Conservation (phyloP, 495 filamentous ascomycete species). For the Aspergillus cristatus region DNA sequence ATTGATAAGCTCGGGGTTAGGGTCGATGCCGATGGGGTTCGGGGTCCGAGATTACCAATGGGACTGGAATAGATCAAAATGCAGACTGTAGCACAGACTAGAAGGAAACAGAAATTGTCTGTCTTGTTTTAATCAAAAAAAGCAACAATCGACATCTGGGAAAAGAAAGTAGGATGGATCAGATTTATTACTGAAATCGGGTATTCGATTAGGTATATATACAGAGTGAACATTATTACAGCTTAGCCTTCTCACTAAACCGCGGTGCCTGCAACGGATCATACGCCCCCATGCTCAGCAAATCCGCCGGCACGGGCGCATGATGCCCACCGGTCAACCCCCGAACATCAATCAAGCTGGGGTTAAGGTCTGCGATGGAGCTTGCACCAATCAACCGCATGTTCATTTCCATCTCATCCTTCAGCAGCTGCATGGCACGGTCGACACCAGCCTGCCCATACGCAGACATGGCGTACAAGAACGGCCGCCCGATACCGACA, state of each 20-base stretch:
- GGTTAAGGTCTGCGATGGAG: constrained; percentile 65
- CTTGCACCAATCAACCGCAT: constrained; percentile 86
- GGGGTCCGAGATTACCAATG: too few species aligned
- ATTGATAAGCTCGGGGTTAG: too few species aligned
- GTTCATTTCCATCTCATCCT: constrained; percentile 98
- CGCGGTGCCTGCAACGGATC: constrained; percentile 55
- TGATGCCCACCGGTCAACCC: constrained; percentile 59
- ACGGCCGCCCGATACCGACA: constrained; percentile 89
- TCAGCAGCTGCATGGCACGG: constrained; percentile 86
- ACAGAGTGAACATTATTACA: constrained; percentile 16
- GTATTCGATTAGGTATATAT: too few species aligned
- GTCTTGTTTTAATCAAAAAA: too few species aligned
- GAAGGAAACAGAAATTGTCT: too few species aligned
- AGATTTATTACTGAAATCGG: too few species aligned
- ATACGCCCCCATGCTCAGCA: constrained; percentile 51
- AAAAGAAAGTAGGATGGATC: too few species aligned
- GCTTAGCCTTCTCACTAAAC: constrained; percentile 51
- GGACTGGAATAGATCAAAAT: too few species aligned
- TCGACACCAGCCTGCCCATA: constrained; percentile 86
- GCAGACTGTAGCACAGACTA: too few species aligned
- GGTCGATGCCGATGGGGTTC: too few species aligned
- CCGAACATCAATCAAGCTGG: constrained; percentile 67
- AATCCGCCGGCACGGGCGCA: constrained; percentile 59
- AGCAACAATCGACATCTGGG: too few species aligned
- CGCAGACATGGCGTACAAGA: constrained; percentile 91